Evolutionary conservation across 805 yeast species (phyloP).

Genomic region (Candida adriatica): DNA sequence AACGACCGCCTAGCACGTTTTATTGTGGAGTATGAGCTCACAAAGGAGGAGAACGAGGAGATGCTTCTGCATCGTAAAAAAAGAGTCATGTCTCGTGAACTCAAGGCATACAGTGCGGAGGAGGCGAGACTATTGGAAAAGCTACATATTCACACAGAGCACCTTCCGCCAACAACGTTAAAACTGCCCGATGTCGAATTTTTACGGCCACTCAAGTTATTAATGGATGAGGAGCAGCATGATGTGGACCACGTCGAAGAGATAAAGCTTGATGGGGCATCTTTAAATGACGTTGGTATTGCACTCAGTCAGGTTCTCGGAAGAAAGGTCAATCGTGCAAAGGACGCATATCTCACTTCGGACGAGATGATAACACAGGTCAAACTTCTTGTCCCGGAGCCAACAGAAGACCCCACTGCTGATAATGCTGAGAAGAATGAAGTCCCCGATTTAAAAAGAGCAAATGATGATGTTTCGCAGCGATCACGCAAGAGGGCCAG

Average conservation of each 20-base stretch:
- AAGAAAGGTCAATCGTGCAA: constrained; percentile 28
- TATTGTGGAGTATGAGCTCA: constrained; percentile 52
- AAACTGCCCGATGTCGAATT: constrained; percentile 12
- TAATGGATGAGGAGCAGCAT: constrained; percentile 4
- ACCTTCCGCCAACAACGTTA: background rate
- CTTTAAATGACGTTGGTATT: constrained; percentile 25
- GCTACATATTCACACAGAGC: background rate
- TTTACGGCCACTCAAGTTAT: constrained; percentile 14
- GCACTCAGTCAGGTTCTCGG: constrained; percentile 23
- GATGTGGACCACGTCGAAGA: constrained; percentile 6
- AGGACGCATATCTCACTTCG: constrained; percentile 47
- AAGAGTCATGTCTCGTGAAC: constrained; percentile 13
- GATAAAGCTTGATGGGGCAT: constrained; percentile 14
- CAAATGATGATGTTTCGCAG: constrained; percentile 24
- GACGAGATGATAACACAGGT: constrained; percentile 43
- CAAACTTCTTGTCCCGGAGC: constrained; percentile 15
- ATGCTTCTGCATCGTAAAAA: constrained; percentile 15
- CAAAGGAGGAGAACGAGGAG: constrained; percentile 40
- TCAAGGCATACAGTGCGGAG: constrained; percentile 8
- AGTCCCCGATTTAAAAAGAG: constrained; percentile 7
- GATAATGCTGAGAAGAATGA: constrained; percentile 1
- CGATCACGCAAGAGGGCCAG: constrained; percentile 34
- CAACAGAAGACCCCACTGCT: too few species aligned
- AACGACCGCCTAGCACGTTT: constrained; percentile 44
- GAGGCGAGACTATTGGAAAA: constrained; percentile 7